These are phyloP conservation scores for Polytrichum commune DNA, from an alignment of 225 moss, liverwort and hornwort species.

Conservation along the genomic window DNA sequence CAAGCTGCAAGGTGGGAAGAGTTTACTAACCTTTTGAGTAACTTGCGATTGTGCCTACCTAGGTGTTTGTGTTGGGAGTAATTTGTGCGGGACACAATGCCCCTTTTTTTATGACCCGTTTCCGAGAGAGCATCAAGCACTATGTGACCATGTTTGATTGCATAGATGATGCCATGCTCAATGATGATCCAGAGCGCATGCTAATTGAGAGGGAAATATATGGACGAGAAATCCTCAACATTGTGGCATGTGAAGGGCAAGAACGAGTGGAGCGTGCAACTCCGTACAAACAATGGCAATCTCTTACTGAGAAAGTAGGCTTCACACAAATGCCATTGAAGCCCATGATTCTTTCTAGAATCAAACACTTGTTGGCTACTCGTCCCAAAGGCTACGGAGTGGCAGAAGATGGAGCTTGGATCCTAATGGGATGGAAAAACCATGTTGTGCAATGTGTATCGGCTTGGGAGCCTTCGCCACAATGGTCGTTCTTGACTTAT, in stretches of 20 bases:
- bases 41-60: neutral
- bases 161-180: slow-evolving; percentile 49
- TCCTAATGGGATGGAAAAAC: slow-evolving; percentile 65
- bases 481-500: neutral
- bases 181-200: slow-evolving; percentile 41
- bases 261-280: slow-evolving; percentile 67
- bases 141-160: slow-evolving; percentile 48
- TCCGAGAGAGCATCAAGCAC: slow-evolving; percentile 63
- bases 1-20: slow-evolving; percentile 2
- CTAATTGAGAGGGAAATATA: slow-evolving; percentile 52
- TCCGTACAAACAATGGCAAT: slow-evolving; percentile 75
- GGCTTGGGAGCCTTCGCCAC: slow-evolving; percentile 41
- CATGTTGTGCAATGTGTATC: slow-evolving; percentile 32
- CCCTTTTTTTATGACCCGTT: slow-evolving; percentile 75
- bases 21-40: slow-evolving; percentile 5
- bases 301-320: slow-evolving; percentile 60
- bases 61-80: slow-evolving; percentile 45
- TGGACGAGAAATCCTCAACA: slow-evolving; percentile 63
- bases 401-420: slow-evolving; percentile 57
- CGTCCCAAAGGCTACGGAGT: slow-evolving; percentile 56
- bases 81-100: slow-evolving; percentile 58
- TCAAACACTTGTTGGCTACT: slow-evolving; percentile 32
- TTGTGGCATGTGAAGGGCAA: slow-evolving; percentile 77
- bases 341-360: slow-evolving; percentile 12
- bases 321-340: slow-evolving; percentile 43